Evolutionary conservation across 257 asterid species (phyloP).

Genomic region (Capsicum rhomboideum): DNA sequence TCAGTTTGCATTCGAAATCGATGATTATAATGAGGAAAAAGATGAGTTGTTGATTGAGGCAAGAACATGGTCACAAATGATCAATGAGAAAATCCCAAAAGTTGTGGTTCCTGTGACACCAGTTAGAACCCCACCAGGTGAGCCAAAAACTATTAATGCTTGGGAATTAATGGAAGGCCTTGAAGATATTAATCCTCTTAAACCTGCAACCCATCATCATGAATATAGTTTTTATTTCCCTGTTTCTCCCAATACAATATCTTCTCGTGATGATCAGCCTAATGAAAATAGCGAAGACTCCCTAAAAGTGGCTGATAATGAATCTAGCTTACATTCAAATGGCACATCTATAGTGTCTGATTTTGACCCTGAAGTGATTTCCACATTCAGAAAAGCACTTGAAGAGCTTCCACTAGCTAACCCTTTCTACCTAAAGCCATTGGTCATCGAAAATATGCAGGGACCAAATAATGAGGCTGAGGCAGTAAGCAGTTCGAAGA

Average conservation of each 20-base stretch:
- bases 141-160: conserved; percentile 59
- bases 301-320: conserved; percentile 20
- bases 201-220: conserved; percentile 15
- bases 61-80: conserved; percentile 58
- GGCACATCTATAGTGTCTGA: conserved; percentile 45
- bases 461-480: background rate
- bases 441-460: conserved; percentile 4
- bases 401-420: conserved; percentile 81
- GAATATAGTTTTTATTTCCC: conserved; percentile 68
- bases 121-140: conserved; percentile 47
- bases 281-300: conserved; percentile 12
- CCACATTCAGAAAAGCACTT: conserved; percentile 52
- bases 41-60: conserved; percentile 64
- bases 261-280: conserved; percentile 30
- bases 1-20: conserved; percentile 11
- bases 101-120: conserved; percentile 23
- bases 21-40: conserved; percentile 1
- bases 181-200: conserved; percentile 43
- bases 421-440: conserved; percentile 49
- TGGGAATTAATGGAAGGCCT: conserved; percentile 77
- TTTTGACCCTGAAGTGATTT: conserved; percentile 70
- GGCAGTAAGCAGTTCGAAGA: background rate
- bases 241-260: conserved; percentile 10
- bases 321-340: conserved; percentile 42
- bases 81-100: conserved; percentile 43